These are phyloP conservation scores for Coelastrella sp. DNA, from an alignment of 139 green algal species.

Conservation along the genomic window DNA sequence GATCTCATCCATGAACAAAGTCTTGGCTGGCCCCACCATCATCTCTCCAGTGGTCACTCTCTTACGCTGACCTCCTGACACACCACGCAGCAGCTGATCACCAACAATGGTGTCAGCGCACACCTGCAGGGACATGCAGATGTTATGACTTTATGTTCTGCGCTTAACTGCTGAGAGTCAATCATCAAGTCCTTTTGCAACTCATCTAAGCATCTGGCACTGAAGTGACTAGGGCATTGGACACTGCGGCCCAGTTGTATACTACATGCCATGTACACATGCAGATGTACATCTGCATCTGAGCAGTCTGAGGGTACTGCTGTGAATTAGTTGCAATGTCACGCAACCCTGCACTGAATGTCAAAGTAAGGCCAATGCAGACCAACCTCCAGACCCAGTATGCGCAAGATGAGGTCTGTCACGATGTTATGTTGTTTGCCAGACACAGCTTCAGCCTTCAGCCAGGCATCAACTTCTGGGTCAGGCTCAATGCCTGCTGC, in stretches of 20 bases:
- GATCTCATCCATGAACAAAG: constrained; percentile 78
- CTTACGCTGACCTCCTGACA: constrained; percentile 84
- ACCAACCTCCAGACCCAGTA: constrained; percentile 57
- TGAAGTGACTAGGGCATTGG: too few relatives aligned
- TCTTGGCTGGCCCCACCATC: constrained; percentile 62
- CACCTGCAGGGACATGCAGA: constrained; percentile 10
- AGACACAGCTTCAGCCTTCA: constrained; percentile 1
- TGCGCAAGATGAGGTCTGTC: constrained; percentile 48
- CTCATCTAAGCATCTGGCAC: too few relatives aligned
- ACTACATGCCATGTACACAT: too few relatives aligned
- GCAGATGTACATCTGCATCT: too few relatives aligned
- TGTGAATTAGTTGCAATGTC: not conserved
- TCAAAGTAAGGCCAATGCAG: not conserved
- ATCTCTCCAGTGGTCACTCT: constrained; percentile 82
- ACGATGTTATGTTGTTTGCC: constrained; percentile 29
- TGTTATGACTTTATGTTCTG: too few relatives aligned
- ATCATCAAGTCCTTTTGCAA: too few relatives aligned
- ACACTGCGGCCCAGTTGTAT: too few relatives aligned
- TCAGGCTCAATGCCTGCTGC: constrained; percentile 41
- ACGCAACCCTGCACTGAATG: too few relatives aligned
- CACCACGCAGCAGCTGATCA: constrained; percentile 77
- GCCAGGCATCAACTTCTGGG: constrained; percentile 17
- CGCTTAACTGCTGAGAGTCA: too few relatives aligned
- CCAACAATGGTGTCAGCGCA: constrained; percentile 79
- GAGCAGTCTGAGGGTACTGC: too few relatives aligned